A percentile compares a stretch with the other conserved stretches of the same genome.
Evolutionary conservation across 2,329 filamentous ascomycete genomes (phyloP).

Genomic region (Trichoderma atrobrunneum): DNA sequence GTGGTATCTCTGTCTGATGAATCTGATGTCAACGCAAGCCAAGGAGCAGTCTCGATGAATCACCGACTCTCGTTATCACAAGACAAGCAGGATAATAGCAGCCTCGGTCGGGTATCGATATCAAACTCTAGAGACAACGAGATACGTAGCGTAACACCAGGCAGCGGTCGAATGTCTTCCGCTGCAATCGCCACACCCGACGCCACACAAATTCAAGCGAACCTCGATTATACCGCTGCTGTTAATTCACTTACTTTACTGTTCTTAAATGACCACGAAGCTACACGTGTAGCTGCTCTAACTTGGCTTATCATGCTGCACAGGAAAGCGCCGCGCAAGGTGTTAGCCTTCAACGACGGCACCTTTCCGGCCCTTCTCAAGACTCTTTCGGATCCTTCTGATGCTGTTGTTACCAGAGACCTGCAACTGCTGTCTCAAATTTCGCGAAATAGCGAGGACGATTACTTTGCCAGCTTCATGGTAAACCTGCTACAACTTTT

Average conservation of each 20-base stretch:
- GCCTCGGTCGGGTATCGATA: constrained; percentile 50
- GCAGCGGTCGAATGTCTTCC: constrained; percentile 46
- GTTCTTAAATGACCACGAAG: constrained; percentile 95
- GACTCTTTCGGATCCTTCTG: constrained; percentile 90
- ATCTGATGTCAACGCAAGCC: constrained; percentile 29
- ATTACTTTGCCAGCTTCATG: constrained; percentile 98
- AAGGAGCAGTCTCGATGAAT: constrained; percentile 27
- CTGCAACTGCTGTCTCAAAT: constrained; percentile 93
- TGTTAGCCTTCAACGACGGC: constrained; percentile 92
- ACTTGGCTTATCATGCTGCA: constrained; percentile 99
- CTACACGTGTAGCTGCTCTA: constrained; percentile 86
- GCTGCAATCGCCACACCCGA: constrained; percentile 42
- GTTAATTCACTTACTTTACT: constrained; percentile 90
- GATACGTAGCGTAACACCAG: constrained; percentile 50
- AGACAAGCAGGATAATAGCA: constrained; percentile 46
- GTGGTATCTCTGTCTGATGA: constrained; percentile 88
- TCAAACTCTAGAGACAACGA: constrained; percentile 56
- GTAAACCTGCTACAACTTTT: constrained; percentile 93
- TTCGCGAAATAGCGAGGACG: constrained; percentile 92
- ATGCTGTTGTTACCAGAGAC: constrained; percentile 93
- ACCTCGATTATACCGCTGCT: constrained; percentile 93
- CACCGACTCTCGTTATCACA: constrained; percentile 44
- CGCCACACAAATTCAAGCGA: constrained; percentile 50
- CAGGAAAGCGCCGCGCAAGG: constrained; percentile 87
- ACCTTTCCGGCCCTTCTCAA: constrained; percentile 96